These are phyloP conservation scores for Nyssa sinensis DNA, from an alignment of 148 eudicot genomes.

Conservation along the genomic window DNA sequence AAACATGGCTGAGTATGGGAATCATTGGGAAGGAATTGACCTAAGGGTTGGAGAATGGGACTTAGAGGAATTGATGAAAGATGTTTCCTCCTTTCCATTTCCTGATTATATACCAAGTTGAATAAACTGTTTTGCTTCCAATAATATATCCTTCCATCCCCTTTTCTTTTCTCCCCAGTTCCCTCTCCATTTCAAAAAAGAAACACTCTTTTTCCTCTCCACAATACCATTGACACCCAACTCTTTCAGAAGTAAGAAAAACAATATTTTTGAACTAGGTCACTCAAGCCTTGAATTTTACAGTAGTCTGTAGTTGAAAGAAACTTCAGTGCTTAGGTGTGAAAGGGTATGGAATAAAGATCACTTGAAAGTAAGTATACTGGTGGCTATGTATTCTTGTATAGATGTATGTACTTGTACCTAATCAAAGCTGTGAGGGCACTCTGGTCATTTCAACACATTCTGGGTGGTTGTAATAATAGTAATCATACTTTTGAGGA, in stretches of 20 bases:
- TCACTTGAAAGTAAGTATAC: no score
- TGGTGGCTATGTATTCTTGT: no score
- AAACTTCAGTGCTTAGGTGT: constrained; percentile 7
- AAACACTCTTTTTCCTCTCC: not conserved
- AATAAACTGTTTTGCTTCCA: constrained; percentile 10
- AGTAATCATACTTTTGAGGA: constrained; percentile 13
- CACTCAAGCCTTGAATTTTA: not conserved
- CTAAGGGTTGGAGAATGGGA: constrained; percentile 78
- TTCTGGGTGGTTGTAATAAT: not conserved
- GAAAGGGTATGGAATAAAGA: no score
- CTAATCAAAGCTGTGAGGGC: not conserved
- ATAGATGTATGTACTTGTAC: no score
- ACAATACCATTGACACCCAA: not conserved
- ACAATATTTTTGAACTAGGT: not conserved
- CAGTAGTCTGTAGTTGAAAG: not conserved
- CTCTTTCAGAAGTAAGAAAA: no score
- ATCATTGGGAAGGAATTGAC: constrained; percentile 48
- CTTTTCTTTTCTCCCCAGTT: not conserved
- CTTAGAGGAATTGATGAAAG: constrained; percentile 78
- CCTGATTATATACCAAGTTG: constrained; percentile 61
- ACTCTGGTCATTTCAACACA: not conserved
- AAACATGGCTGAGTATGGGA: constrained; percentile 27
- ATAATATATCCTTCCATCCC: no score
- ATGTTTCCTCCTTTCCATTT: constrained; percentile 56
- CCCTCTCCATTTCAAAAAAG: not conserved